Evolutionary conservation across 2,329 filamentous ascomycete genomes (phyloP), one percentile per base, ranked within the genome.

Genomic region (Ampelomyces quisqualis): DNA sequence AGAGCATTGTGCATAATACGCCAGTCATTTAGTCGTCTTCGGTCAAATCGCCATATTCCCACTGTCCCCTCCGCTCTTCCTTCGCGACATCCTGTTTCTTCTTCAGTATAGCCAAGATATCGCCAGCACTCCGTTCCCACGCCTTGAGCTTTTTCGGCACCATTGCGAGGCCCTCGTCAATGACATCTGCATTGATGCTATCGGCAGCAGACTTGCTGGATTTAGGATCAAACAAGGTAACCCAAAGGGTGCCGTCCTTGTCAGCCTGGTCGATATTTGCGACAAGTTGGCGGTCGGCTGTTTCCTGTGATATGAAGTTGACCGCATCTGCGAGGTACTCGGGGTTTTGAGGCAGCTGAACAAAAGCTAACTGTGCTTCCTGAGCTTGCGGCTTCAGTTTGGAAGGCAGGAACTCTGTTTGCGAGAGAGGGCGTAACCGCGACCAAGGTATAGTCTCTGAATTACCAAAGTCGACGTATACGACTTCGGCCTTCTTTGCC

Each of bases 381-480:
- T 84, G 73, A 3, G 93, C 93, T 73, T 97, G 93, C 1, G 88
- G 75, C 71, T 87, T 90, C 45, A 98, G 82, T 70, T 86, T 90
- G 20, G 58, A 56, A 4, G 80, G 74, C 28, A 81, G 81, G 75
- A 97, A 98, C 58, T 90, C 85, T 11, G 81, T 70, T 63, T 88
- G 82, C 35, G 84, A 80, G 34, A 98, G 79, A n/a, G 89, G 77
- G 19, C 93, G 86, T 29, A 98, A 81, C 53, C 81, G 79, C 17
- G 82, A 79, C 90, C 91, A 98, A 0, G 90, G 81, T 42, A 95
- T 77, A 63, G 84, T 85, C 71, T 98, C 93, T 40, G 81, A 85
- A 77, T 98, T 98, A 58, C 93, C 93, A 70, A 94, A 98, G 74
- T 98, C 93, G 49, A 98, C 82, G 71, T 95, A 98, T 31, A 94